Percentiles rank a stretch among this genome's conserved stretches.
Evolutionary conservation across 805 yeast species (phyloP).

Genomic region (Zygoascus ofunaensis): DNA sequence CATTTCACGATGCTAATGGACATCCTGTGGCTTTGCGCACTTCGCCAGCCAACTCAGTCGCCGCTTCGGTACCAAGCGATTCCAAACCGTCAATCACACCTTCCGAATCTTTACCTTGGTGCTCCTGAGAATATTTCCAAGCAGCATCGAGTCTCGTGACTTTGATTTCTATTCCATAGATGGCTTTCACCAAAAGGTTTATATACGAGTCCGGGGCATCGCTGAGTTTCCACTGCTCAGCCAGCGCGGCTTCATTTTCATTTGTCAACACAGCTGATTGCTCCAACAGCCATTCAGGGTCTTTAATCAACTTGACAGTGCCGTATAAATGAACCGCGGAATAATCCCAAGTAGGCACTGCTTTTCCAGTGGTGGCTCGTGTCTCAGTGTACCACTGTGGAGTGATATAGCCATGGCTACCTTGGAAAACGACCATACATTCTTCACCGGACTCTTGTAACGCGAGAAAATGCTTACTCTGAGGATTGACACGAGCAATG

Average conservation of each 20-base stretch:
- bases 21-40: neutral
- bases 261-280: slow-evolving; percentile 39
- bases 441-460: slow-evolving; percentile 19
- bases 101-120: slow-evolving; percentile 34
- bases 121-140: slow-evolving; percentile 51
- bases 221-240: slow-evolving; percentile 41
- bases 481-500: slow-evolving; percentile 45
- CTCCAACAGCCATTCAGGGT: slow-evolving; percentile 38
- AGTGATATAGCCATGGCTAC: slow-evolving; percentile 41
- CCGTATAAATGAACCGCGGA: slow-evolving; percentile 51
- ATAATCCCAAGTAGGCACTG: slow-evolving; percentile 66
- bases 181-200: slow-evolving; percentile 37
- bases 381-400: slow-evolving; percentile 51
- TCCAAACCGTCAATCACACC: slow-evolving; percentile 41
- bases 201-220: slow-evolving; percentile 49
- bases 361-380: slow-evolving; percentile 47
- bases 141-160: slow-evolving; percentile 41
- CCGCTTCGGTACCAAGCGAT: slow-evolving; percentile 9
- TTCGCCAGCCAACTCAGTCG: slow-evolving; percentile 7
- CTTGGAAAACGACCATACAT: slow-evolving; percentile 44
- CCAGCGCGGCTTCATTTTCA: slow-evolving; percentile 37
- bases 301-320: slow-evolving; percentile 34
- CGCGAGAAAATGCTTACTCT: slow-evolving; percentile 27
- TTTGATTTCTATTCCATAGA: slow-evolving; percentile 48
- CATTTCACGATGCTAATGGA: no score